Conservation (phyloP, 1,284 basidiomycete species). For the Gomphus bonarii region DNA sequence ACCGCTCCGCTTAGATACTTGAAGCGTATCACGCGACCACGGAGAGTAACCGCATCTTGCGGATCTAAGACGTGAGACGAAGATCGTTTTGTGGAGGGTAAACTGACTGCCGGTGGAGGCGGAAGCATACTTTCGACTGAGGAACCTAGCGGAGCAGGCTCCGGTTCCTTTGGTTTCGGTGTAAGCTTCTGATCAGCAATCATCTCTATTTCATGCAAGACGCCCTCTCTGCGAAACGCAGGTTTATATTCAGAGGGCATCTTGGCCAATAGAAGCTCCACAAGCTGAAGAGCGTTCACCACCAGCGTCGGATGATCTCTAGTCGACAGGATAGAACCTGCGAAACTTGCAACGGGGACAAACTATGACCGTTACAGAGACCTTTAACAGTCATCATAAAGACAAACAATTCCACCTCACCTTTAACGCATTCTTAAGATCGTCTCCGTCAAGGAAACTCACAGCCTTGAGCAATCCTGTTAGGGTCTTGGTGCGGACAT, state of each 20-base stretch:
- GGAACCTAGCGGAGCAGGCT: constrained; percentile 26
- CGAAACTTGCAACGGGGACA: constrained; percentile 86
- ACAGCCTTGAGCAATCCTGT: constrained; percentile 82
- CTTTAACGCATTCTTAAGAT: constrained; percentile 63
- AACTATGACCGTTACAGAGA: constrained; percentile 36
- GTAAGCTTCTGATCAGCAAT: constrained; percentile 57
- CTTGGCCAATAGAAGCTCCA: constrained; percentile 80
- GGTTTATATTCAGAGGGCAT: constrained; percentile 76
- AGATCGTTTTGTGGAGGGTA: constrained; percentile 35
- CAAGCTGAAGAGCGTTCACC: constrained; percentile 81
- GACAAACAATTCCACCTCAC: constrained; percentile 32
- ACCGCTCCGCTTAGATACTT: constrained; percentile 43
- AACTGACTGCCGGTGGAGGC: constrained; percentile 23
- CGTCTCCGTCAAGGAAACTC: constrained; percentile 72
- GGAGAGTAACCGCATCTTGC: constrained; percentile 83
- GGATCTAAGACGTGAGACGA: constrained; percentile 43
- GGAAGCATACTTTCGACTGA: constrained; percentile 10
- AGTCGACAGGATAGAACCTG: constrained; percentile 85
- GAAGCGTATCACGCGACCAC: constrained; percentile 77
- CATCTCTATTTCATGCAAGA: constrained; percentile 82
- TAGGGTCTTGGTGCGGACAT: constrained; percentile 80
- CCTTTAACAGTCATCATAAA: constrained; percentile 12
- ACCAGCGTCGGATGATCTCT: constrained; percentile 81
- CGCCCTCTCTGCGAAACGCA: constrained; percentile 85
- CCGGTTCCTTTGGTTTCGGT: constrained; percentile 43